Percentiles rank a stretch among this genome's conserved stretches.
These are phyloP conservation scores for Powellomyces hirtus DNA, from an alignment of 192 early-diverging fungal species.

Conservation along the genomic window DNA sequence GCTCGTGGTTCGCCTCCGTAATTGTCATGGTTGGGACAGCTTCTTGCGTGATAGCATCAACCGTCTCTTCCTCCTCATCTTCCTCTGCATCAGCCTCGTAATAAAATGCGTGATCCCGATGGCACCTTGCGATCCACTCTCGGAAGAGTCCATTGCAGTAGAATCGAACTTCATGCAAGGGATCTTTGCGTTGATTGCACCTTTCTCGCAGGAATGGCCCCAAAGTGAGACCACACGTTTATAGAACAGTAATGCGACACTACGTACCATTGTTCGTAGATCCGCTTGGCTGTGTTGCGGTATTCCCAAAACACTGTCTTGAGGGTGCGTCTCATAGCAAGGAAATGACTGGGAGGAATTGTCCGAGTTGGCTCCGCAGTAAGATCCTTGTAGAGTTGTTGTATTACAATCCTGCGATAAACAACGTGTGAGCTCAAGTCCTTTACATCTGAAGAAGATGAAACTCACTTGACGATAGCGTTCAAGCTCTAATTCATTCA, in stretches of 20 bases:
- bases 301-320: constrained; percentile 1
- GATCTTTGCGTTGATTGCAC: not conserved
- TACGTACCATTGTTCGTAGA: constrained; percentile 2
- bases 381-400: not conserved
- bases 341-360: not conserved
- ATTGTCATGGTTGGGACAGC: no score
- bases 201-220: no score
- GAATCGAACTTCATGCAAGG: not conserved
- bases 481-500: not conserved
- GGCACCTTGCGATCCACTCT: not conserved
- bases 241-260: not conserved
- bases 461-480: constrained; percentile 3
- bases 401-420: not conserved
- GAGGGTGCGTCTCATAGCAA: not conserved
- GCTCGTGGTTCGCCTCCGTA: no score
- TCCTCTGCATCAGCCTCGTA: not conserved
- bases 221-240: no score
- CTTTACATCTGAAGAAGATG: not conserved
- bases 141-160: not conserved
- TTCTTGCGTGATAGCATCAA: no score
- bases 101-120: not conserved
- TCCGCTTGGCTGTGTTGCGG: not conserved
- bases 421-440: not conserved
- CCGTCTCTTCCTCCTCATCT: not conserved
- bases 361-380: not conserved